phyloP scores from a whole-genome alignment of 1,284 basidiomycete species.

The Ustilago nuda region DNA sequence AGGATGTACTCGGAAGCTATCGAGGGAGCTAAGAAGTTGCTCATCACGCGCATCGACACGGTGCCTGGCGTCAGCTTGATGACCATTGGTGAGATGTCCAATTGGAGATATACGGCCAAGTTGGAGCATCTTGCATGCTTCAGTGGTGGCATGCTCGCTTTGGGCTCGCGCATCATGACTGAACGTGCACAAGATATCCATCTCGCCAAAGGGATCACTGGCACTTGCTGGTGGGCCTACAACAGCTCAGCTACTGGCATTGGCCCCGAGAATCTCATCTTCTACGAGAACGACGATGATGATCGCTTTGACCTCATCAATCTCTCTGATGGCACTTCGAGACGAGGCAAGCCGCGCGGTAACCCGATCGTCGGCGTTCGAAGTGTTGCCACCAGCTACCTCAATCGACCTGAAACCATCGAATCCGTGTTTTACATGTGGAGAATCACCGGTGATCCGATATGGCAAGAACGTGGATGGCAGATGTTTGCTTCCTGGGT shows the following conservation, averaged over 20 bases:
- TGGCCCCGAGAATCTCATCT: constrained; percentile 64
- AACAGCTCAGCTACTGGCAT: constrained; percentile 67
- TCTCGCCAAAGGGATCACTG: constrained; percentile 70
- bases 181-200: constrained; percentile 70
- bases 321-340: constrained; percentile 46
- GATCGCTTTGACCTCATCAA: constrained; percentile 54
- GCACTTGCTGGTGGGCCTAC: constrained; percentile 73
- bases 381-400: constrained; percentile 46
- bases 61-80: constrained; percentile 70
- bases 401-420: constrained; percentile 73
- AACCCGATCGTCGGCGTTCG: constrained; percentile 64
- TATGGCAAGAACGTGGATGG: constrained; percentile 74
- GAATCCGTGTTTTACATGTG: constrained; percentile 74
- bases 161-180: constrained; percentile 72
- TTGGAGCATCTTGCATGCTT: constrained; percentile 72
- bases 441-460: constrained; percentile 73
- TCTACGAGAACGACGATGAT: constrained; percentile 55
- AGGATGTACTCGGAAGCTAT: constrained; percentile 72
- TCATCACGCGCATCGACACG: constrained; percentile 70
- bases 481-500: constrained; percentile 75
- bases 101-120: constrained; percentile 42
- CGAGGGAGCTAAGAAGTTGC: constrained; percentile 70
- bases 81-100: constrained; percentile 55
- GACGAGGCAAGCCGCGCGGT: constrained; percentile 53
- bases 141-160: constrained; percentile 73